These are phyloP conservation scores for Eucalyptus globulus DNA, from an alignment of 345 rosid genomes.

Conservation along the genomic window DNA sequence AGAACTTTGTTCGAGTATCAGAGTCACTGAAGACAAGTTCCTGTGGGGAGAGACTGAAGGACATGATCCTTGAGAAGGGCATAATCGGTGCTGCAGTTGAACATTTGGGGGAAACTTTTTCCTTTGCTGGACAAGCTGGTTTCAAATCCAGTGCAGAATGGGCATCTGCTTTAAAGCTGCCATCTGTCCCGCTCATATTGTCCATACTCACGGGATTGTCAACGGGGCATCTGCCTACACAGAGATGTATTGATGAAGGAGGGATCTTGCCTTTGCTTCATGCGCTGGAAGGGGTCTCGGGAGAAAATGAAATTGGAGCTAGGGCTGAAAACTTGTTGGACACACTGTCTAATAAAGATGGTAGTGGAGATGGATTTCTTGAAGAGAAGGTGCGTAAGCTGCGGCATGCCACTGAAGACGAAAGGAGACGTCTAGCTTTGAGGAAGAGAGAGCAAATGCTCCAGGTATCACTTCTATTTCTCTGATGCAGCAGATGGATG, in stretches of 20 bases:
- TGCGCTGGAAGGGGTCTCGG: slow-evolving; percentile 87
- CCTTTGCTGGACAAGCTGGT: slow-evolving; percentile 70
- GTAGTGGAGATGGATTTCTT: slow-evolving; percentile 91
- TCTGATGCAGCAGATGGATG: neutral
- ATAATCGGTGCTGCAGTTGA: slow-evolving; percentile 71
- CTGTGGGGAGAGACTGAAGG: slow-evolving; percentile 93
- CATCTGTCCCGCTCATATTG: slow-evolving; percentile 82
- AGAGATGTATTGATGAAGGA: slow-evolving; percentile 73
- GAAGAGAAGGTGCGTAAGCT: slow-evolving; percentile 62
- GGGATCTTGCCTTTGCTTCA: slow-evolving; percentile 82
- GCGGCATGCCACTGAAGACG: slow-evolving; percentile 87
- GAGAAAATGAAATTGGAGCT: slow-evolving; percentile 94
- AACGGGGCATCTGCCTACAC: slow-evolving; percentile 94
- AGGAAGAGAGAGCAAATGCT: slow-evolving; percentile 79
- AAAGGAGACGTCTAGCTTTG: slow-evolving; percentile 88
- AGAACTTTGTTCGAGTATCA: slow-evolving; percentile 90
- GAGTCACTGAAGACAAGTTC: slow-evolving; percentile 98
- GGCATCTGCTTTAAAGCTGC: slow-evolving; percentile 65
- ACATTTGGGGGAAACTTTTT: slow-evolving; percentile 65
- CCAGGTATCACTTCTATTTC: slow-evolving; percentile 34
- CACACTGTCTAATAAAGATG: slow-evolving; percentile 81
- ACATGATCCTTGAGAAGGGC: slow-evolving; percentile 82
- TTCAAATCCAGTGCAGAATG: slow-evolving; percentile 67
- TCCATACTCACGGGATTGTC: slow-evolving; percentile 94
- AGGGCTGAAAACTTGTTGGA: slow-evolving; percentile 97